phyloP scores from a whole-genome alignment of 139 green algal species.

The Auxenochlorella pyrenoidosa region DNA sequence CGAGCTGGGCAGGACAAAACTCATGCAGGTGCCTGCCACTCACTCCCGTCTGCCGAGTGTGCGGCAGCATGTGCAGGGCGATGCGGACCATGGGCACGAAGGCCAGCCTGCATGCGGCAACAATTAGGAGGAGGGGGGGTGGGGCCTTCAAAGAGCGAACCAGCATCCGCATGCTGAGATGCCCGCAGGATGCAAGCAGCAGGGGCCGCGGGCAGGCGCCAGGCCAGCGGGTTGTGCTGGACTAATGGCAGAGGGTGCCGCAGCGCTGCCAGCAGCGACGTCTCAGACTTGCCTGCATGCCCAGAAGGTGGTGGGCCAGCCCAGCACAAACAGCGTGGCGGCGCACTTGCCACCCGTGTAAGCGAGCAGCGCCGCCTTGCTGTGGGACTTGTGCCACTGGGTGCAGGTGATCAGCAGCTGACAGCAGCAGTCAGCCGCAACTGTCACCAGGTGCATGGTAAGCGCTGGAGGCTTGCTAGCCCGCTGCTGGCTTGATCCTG shows the following conservation, averaged over 20 bases:
- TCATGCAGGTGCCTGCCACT: not conserved
- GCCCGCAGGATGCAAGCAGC: too few relatives aligned
- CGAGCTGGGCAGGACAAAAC: too few relatives aligned
- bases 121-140: too few relatives aligned
- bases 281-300: not conserved
- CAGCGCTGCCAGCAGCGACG: too few relatives aligned
- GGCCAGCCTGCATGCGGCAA: not conserved
- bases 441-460: not conserved
- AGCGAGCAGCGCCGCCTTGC: not conserved
- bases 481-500: too few relatives aligned
- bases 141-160: not conserved
- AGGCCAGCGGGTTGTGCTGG: too few relatives aligned
- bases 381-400: not conserved
- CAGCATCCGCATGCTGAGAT: not conserved
- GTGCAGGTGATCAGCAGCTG: not conserved
- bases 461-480: not conserved
- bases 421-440: too few relatives aligned
- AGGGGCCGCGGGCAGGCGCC: too few relatives aligned
- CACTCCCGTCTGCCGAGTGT: not conserved
- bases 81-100: not conserved
- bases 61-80: not conserved
- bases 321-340: not conserved
- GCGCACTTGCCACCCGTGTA: not conserved
- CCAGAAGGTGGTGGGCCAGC: not conserved
- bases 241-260: too few relatives aligned